Conservation (phyloP, 345 rosid species). For the Populus ilicifolia region DNA sequence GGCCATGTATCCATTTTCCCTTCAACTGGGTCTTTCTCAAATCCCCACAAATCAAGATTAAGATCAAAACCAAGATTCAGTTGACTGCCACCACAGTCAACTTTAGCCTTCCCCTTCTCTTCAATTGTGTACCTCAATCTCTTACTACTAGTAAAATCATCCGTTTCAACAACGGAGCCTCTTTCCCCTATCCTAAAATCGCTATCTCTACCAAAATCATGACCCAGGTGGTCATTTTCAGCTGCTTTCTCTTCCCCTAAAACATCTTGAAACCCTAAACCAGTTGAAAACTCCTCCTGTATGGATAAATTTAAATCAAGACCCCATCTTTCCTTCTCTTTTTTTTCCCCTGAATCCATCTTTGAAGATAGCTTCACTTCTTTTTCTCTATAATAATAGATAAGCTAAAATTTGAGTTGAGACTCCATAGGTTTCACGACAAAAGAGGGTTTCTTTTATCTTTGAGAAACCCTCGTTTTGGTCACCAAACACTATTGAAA, state of each 20-base stretch:
- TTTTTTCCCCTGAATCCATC: not conserved
- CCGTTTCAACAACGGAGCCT: conserved; percentile 11
- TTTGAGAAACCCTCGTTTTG: not conserved
- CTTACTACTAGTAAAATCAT: conserved; percentile 9
- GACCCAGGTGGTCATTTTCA: not conserved
- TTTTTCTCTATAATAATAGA: not conserved
- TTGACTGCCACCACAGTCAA: not conserved
- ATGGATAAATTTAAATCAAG: conserved; percentile 20
- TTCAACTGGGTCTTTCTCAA: not conserved
- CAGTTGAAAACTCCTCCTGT: not conserved
- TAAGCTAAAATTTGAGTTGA: not conserved
- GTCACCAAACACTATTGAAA: no score
- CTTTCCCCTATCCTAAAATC: conserved; percentile 10
- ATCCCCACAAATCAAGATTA: not conserved
- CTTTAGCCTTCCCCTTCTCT: conserved; percentile 18
- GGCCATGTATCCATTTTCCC: not conserved
- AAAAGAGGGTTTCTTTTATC: not conserved
- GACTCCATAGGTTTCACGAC: not conserved
- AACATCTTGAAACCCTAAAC: conserved; percentile 10
- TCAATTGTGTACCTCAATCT: conserved; percentile 11
- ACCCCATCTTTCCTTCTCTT: not conserved
- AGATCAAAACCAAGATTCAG: conserved; percentile 1
- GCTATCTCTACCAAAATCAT: not conserved
- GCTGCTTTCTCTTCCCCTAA: not conserved
- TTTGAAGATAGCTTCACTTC: not conserved